A percentile compares a stretch with the other conserved stretches of the same genome.
Evolutionary conservation across 805 yeast species (phyloP).

Genomic region (Cyberlindnera sargentensis): DNA sequence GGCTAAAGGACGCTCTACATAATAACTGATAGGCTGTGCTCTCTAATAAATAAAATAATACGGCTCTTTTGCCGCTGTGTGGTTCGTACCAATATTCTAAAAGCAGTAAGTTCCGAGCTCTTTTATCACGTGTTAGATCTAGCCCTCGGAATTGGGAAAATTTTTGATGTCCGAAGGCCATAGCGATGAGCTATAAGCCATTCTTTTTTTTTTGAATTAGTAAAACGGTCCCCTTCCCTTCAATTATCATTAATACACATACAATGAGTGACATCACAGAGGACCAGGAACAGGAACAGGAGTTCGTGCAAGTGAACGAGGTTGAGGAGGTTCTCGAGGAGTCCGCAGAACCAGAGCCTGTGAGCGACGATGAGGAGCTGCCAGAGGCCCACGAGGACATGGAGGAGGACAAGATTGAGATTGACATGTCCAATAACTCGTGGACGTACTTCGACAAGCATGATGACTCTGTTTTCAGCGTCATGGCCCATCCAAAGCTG

Average conservation of each 20-base stretch:
- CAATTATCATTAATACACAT: too few relatives aligned
- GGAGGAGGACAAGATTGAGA: slow-evolving; percentile 47
- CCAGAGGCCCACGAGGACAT: slow-evolving; percentile 31
- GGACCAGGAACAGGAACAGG: slow-evolving; percentile 21
- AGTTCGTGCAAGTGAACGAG: slow-evolving; percentile 35
- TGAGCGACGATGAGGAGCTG: slow-evolving; percentile 24
- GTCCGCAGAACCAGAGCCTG: slow-evolving; percentile 21
- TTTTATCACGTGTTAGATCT: too few relatives aligned
- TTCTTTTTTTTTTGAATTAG: too few relatives aligned
- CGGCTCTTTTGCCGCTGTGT: too few relatives aligned
- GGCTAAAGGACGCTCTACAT: too few relatives aligned
- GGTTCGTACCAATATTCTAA: too few relatives aligned
- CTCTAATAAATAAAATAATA: too few relatives aligned
- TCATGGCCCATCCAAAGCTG: slow-evolving; percentile 76
- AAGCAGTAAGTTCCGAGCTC: too few relatives aligned
- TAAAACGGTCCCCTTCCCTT: too few relatives aligned
- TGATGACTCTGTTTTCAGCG: slow-evolving; percentile 75
- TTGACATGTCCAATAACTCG: slow-evolving; percentile 88
- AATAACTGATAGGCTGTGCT: too few relatives aligned
- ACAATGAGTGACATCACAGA: slow-evolving; percentile 8
- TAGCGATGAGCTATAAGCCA: too few relatives aligned
- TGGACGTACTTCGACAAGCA: slow-evolving; percentile 86
- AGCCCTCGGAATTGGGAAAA: slow-evolving; percentile 1
- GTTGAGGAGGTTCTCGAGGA: slow-evolving; percentile 35
- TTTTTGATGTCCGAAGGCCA: not conserved